Evolutionary conservation across 1,284 basidiomycete genomes (phyloP).

Genomic region (Boletus hoseneyae): DNA sequence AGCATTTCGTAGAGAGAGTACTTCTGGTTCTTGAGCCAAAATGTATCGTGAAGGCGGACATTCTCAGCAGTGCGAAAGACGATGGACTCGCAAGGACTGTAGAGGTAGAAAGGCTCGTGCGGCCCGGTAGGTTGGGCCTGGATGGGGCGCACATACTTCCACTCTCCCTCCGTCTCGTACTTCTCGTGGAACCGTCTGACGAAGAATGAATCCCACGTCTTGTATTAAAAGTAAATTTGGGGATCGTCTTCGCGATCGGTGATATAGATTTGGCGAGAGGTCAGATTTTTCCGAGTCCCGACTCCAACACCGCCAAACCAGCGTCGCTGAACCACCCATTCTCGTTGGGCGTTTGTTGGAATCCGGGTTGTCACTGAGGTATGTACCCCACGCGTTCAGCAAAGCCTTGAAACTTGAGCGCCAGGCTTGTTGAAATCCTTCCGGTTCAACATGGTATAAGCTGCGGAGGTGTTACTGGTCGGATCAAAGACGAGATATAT

Average conservation of each 20-base stretch:
- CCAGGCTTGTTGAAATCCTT: conserved; percentile 21
- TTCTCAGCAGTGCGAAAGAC: conserved; percentile 37
- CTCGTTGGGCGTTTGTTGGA: not conserved
- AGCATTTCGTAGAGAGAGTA: conserved; percentile 40
- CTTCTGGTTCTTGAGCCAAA: conserved; percentile 46
- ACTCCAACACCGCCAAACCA: not conserved
- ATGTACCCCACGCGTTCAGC: conserved; percentile 1
- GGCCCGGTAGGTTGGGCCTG: conserved; percentile 28
- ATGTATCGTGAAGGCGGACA: conserved; percentile 36
- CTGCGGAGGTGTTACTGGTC: conserved; percentile 21
- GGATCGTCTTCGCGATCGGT: too few species aligned
- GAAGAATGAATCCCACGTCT: conserved; percentile 7
- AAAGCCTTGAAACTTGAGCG: conserved; percentile 18
- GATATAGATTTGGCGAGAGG: not conserved
- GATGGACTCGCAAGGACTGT: conserved; percentile 44
- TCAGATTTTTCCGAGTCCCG: not conserved
- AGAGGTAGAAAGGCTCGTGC: conserved; percentile 21
- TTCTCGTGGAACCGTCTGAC: conserved; percentile 19
- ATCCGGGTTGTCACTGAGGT: conserved; percentile 1
- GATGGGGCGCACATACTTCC: conserved; percentile 42
- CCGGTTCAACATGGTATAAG: conserved; percentile 19
- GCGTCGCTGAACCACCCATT: not conserved
- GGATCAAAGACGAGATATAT: conserved; percentile 21
- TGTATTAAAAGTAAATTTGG: not conserved
- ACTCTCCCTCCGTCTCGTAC: too few species aligned